phyloP scores from a whole-genome alignment of 345 rosid genomes.

The Psidium guajava region DNA sequence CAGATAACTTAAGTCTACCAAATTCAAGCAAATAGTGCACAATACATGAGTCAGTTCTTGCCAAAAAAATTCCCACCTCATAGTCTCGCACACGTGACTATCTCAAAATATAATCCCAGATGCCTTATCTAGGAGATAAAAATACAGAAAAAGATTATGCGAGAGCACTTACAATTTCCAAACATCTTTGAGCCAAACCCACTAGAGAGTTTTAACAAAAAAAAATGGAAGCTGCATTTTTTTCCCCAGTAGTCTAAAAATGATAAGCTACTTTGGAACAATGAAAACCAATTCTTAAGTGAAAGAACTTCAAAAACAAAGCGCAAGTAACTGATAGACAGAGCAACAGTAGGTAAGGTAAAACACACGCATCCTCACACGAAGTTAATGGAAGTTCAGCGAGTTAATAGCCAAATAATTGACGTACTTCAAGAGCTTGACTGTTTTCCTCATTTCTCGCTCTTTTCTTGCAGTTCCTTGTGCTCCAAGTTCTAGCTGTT shows the following conservation, averaged over 20 bases:
- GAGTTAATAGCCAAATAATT: not conserved
- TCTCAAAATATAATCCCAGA: not conserved
- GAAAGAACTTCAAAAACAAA: not conserved
- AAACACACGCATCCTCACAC: not conserved
- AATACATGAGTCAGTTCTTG: not conserved
- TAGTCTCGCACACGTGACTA: not conserved
- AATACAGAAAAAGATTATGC: not conserved
- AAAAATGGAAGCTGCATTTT: not conserved
- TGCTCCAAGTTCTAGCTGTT: not conserved
- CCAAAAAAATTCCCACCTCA: not conserved
- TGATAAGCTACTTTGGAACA: not conserved
- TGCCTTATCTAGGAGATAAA: not conserved
- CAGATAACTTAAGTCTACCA: not conserved
- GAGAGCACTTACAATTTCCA: not conserved
- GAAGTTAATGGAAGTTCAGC: not conserved
- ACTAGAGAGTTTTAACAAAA: not conserved
- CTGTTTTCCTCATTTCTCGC: slow-evolving; percentile 10
- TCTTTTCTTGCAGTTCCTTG: slow-evolving; percentile 10
- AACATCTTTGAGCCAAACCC: not conserved
- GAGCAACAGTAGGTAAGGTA: not conserved
- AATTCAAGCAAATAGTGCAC: not conserved
- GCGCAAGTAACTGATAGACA: not conserved
- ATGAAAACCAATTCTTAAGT: not conserved
- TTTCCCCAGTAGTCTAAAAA: not conserved
- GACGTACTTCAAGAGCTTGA: slow-evolving; percentile 10